Conservation (phyloP, 1,284 basidiomycete species). For the Phylloboletellus chloephorus region DNA sequence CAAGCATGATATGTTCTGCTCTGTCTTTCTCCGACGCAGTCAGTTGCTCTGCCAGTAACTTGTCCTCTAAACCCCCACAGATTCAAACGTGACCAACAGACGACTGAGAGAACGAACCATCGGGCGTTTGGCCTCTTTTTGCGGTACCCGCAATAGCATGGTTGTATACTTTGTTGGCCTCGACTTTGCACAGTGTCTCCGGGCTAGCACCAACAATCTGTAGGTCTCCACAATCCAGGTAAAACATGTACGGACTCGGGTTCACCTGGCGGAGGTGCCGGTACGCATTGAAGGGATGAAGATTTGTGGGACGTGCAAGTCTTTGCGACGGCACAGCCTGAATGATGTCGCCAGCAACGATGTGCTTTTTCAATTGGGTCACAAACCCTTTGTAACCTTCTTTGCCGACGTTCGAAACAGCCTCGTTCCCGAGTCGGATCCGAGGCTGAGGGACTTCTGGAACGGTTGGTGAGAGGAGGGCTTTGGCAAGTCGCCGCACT, state of each 20-base stretch:
- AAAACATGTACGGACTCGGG: constrained; percentile 99
- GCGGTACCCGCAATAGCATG: constrained; percentile 98
- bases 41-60: constrained; percentile 68
- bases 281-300: constrained; percentile 98
- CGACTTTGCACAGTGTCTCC: constrained; percentile 96
- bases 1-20: constrained; percentile 99
- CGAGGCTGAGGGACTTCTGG: constrained; percentile 66
- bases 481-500: constrained; percentile 68
- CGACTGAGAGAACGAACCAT: constrained; percentile 52
- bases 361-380: constrained; percentile 88
- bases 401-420: constrained; percentile 90
- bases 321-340: constrained; percentile 98
- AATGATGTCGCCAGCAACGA: constrained; percentile 96
- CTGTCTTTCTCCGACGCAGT: constrained; percentile 88
- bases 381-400: constrained; percentile 92
- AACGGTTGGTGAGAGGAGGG: constrained; percentile 53
- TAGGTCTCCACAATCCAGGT: constrained; percentile 87
- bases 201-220: constrained; percentile 97
- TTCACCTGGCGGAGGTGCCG: constrained; percentile 91
- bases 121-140: constrained; percentile 76
- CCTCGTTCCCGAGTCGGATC: constrained; percentile 65
- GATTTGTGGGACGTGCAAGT: constrained; percentile 73
- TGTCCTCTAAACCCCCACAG: constrained; percentile 67
- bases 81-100: constrained; percentile 7
- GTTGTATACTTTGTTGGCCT: constrained; percentile 89